phyloP scores from a whole-genome alignment of 768 basidiomycete genomes.

The Coprinopsis marcescibilis region DNA sequence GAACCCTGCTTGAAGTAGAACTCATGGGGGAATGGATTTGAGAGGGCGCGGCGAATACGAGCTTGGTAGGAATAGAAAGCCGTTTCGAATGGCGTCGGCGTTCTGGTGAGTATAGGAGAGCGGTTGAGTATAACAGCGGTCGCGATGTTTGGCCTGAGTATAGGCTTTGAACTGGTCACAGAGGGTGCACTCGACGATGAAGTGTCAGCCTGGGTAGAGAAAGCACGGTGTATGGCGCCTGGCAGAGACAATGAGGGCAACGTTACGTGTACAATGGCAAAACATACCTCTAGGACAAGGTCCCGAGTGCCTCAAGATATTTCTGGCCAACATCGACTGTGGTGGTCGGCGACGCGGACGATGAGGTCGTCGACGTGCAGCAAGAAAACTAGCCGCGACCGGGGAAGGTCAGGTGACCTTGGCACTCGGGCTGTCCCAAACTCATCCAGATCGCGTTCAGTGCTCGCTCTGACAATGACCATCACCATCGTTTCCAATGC shows the following conservation, averaged over 20 bases:
- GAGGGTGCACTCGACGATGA: conserved; percentile 17
- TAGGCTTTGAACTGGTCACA: conserved; percentile 21
- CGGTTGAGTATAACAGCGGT: conserved; percentile 75
- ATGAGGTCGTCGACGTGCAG: background rate
- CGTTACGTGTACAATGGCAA: conserved; percentile 1
- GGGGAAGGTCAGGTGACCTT: background rate
- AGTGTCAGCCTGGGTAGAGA: conserved; percentile 38
- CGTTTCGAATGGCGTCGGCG: conserved; percentile 67
- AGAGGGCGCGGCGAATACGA: conserved; percentile 76
- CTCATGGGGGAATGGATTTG: conserved; percentile 82
- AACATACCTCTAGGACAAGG: conserved; percentile 5
- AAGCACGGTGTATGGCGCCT: conserved; percentile 26
- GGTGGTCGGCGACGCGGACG: background rate
- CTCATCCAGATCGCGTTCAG: background rate
- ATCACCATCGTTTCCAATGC: conserved; percentile 72
- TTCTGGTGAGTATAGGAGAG: conserved; percentile 67
- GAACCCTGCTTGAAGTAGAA: conserved; percentile 96
- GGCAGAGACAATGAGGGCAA: background rate
- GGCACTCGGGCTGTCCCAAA: conserved; percentile 4
- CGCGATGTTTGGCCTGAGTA: conserved; percentile 35
- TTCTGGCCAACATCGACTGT: conserved; percentile 5
- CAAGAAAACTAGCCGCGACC: background rate
- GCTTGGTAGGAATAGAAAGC: conserved; percentile 82
- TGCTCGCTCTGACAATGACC: conserved; percentile 43
- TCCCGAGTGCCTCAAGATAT: conserved; percentile 6